These are phyloP conservation scores for Umbelopsis vinacea DNA, from an alignment of 192 early-diverging fungal species.

Conservation along the genomic window DNA sequence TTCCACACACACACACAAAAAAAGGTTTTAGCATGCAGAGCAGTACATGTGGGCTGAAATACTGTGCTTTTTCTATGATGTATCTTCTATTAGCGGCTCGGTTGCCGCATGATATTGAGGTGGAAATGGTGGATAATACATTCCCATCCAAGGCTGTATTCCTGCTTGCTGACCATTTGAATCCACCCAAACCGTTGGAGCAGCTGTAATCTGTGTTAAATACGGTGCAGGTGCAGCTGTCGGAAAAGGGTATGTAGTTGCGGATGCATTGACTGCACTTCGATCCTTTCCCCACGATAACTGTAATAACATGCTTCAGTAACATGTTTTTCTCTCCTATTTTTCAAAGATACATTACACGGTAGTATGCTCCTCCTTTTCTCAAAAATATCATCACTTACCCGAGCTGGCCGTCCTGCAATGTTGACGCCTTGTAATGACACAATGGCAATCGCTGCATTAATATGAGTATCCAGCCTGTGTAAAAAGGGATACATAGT, in stretches of 20 bases:
- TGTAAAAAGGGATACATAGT: slow-evolving; percentile 27
- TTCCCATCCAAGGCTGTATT: slow-evolving; percentile 8
- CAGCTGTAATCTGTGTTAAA: neutral
- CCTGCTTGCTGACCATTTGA: slow-evolving; percentile 2
- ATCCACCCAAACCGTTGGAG: slow-evolving; percentile 1
- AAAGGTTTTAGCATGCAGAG: neutral
- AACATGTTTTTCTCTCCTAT: neutral
- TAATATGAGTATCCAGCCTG: slow-evolving; percentile 86
- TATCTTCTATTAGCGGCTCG: slow-evolving; percentile 1
- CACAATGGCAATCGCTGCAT: slow-evolving; percentile 86
- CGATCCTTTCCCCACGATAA: slow-evolving; percentile 92
- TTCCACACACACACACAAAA: too few species aligned
- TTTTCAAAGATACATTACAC: too few species aligned
- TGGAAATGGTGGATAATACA: slow-evolving; percentile 11
- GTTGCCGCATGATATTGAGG: neutral
- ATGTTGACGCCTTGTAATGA: slow-evolving; percentile 72
- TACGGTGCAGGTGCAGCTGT: slow-evolving; percentile 6
- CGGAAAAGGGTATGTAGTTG: neutral
- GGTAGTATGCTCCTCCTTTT: neutral
- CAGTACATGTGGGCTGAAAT: neutral
- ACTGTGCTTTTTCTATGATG: neutral
- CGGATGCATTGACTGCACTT: slow-evolving; percentile 43
- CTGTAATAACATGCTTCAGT: slow-evolving; percentile 29
- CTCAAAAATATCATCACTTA: slow-evolving; percentile 31
- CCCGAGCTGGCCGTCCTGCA: slow-evolving; percentile 78